A percentile compares a stretch with the other conserved stretches of the same genome.
Evolutionary conservation across 169 alveolate genomes (phyloP).

Genomic region (Blepharisma undulans): DNA sequence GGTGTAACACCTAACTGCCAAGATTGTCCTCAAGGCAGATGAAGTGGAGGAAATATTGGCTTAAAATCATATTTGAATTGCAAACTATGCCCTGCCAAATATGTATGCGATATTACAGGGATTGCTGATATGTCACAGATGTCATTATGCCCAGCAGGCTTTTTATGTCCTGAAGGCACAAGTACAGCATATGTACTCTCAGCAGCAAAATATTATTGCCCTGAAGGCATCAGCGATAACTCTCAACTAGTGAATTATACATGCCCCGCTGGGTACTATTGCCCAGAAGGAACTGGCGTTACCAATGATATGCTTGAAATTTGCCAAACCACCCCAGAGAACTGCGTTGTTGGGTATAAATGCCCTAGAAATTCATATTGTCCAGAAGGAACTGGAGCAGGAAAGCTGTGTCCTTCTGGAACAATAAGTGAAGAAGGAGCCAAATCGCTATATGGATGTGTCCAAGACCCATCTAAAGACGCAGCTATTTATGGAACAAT

Average conservation of each 20-base stretch:
- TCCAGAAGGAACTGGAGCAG: neutral
- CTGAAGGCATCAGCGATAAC: neutral
- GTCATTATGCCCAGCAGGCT: neutral
- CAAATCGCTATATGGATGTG: neutral
- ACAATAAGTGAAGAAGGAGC: neutral
- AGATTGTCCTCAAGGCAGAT: conserved; percentile 35
- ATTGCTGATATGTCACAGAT: neutral
- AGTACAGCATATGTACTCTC: neutral
- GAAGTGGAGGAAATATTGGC: neutral
- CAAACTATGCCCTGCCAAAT: conserved; percentile 26
- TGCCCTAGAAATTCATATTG: conserved; percentile 23
- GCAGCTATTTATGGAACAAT: neutral
- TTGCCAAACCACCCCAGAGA: neutral
- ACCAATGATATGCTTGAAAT: neutral
- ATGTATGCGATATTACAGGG: neutral
- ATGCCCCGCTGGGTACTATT: conserved; percentile 29
- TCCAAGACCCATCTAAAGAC: neutral
- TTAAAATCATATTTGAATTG: neutral
- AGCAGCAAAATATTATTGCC: neutral
- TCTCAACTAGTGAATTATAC: neutral
- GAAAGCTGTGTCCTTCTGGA: neutral
- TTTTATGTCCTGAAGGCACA: neutral
- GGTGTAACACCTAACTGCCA: neutral
- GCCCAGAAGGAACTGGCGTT: conserved; percentile 10
- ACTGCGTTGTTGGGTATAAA: conserved; percentile 12